Evolutionary conservation across 202 grass and related monocot genomes (phyloP), one percentile per base, ranked within the genome.

Genomic region (Schoenoplectus tabernaemontani): DNA sequence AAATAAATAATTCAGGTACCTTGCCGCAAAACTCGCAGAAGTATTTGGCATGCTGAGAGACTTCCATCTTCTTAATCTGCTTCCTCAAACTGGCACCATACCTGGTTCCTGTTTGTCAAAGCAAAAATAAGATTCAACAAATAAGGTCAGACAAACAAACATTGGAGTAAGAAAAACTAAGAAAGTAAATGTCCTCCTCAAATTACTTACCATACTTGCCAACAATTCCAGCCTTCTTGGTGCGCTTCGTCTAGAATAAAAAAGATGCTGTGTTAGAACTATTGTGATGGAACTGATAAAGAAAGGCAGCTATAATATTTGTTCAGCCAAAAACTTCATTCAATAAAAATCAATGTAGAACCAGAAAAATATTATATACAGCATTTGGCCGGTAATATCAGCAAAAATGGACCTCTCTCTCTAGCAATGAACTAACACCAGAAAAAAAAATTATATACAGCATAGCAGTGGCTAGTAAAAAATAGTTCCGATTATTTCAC

Each of bases 11-110:
- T 10, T 16, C 3, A 63, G 9, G 30, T 78, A 90, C 89, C 89
- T 98, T 94, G 19, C 95, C 95, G 70, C 89, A 94, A 73, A 98
- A 94, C 83, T 94, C 91, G 19, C 95, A 98, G 81, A 98, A 98
- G 42, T 98, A 94, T 90, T 94, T 98, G 38, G 91, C 89, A 83
- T 94, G 91, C 72, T 98, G 89, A 51, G 95, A 94, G 54, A 94
- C 91, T 69, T 98, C 95, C 91, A 98, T 98, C 66, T 98, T 98
- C 84, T 98, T 94, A 59, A 98, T 98, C 81, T 98, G 92, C 81
- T 99, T 99, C 82, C 96, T 85, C 79, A 96, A 87, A 81, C 96
- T 99, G 59, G 96, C 96, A 96, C 96, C 96, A 62, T 99, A 99
- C 82, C 96, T 95, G 57, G 92, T 99, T n/a, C 96, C 92, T 99